Conservation (phyloP, 257 asterid genomes). For the Euphrasia confusa region DNA sequence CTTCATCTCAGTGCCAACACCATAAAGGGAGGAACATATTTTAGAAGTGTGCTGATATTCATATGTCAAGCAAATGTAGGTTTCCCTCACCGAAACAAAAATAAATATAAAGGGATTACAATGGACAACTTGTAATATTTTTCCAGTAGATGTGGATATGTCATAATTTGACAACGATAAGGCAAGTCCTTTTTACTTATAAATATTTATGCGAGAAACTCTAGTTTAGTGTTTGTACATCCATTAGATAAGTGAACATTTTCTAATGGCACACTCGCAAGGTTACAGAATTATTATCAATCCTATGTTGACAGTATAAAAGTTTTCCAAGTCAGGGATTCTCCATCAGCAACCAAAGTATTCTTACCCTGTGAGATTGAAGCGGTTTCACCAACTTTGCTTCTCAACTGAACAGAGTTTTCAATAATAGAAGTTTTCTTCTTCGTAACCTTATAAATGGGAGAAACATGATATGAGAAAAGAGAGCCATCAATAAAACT, state of each 20-base stretch:
- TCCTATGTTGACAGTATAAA: constrained; percentile 1
- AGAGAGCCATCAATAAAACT: constrained; percentile 15
- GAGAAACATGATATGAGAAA: constrained; percentile 19
- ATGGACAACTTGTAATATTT: not conserved
- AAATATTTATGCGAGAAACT: not conserved
- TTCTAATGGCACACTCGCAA: not conserved
- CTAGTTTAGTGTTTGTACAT: not conserved
- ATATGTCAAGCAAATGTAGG: constrained; percentile 11
- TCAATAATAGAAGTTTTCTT: constrained; percentile 89
- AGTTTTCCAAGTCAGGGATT: constrained; percentile 17
- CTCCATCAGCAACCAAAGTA: constrained; percentile 19
- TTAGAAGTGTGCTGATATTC: not conserved
- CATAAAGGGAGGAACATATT: constrained; percentile 4
- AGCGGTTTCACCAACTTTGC: constrained; percentile 73
- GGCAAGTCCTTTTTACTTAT: not conserved
- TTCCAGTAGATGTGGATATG: constrained; percentile 4
- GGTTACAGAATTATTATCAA: not conserved
- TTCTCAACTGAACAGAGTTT: constrained; percentile 55
- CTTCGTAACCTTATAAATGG: constrained; percentile 61
- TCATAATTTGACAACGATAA: not conserved
- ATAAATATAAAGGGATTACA: not conserved
- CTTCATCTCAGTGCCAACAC: not conserved
- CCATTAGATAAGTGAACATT: not conserved
- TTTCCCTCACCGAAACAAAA: constrained; percentile 6
- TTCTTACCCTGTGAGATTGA: constrained; percentile 68